Conservation (phyloP, 768 basidiomycete genomes). For the Trametes villosa region DNA sequence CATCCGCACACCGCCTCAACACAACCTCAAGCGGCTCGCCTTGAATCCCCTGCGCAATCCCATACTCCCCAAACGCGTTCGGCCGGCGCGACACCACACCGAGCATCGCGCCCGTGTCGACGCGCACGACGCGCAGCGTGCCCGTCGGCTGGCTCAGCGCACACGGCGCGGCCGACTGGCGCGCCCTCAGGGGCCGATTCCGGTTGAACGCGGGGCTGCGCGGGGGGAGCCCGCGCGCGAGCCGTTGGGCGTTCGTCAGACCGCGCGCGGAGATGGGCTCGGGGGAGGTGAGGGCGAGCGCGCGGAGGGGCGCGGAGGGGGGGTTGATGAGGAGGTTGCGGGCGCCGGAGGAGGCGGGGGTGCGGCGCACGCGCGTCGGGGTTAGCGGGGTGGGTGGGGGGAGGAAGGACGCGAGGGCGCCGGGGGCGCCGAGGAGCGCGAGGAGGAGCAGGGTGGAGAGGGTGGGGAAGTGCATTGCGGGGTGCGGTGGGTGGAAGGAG, state of each 20-base stretch:
- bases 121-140: not conserved
- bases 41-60: not conserved
- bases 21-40: not conserved
- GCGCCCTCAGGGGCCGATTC: not conserved
- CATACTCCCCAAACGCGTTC: not conserved
- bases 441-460: too few relatives aligned
- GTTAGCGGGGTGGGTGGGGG: not conserved
- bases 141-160: not conserved
- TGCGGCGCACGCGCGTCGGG: not conserved
- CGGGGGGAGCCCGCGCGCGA: conserved; percentile 25
- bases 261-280: not conserved
- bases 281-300: conserved; percentile 3
- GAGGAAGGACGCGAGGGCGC: not conserved
- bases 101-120: not conserved
- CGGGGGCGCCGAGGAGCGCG: not conserved
- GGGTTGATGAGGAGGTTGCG: conserved; percentile 18
- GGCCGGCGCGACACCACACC: not conserved
- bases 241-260: conserved; percentile 24
- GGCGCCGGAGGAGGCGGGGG: not conserved
- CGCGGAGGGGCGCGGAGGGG: not conserved
- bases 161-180: not conserved
- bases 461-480: too few relatives aligned
- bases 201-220: conserved; percentile 19
- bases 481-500: too few relatives aligned
- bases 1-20: not conserved